These are phyloP conservation scores for Ganoderma leucocontextum DNA, from an alignment of 1,284 basidiomycete species.

Conservation along the genomic window DNA sequence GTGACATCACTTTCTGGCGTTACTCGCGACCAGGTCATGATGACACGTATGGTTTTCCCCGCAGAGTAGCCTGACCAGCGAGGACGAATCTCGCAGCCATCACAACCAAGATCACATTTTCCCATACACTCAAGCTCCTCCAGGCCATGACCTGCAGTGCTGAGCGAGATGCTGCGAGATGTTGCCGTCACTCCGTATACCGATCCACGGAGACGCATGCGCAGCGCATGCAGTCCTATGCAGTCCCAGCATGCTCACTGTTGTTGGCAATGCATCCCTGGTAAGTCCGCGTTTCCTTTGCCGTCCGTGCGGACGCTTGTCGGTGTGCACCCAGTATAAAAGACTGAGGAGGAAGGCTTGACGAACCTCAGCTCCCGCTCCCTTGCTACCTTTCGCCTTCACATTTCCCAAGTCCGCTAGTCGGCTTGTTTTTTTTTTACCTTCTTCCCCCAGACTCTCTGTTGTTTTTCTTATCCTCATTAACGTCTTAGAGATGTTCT, in stretches of 20 bases:
- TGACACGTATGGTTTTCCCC: neutral
- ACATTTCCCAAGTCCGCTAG: constrained; percentile 29
- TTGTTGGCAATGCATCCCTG: neutral
- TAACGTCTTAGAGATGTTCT: constrained; percentile 29
- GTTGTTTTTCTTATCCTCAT: constrained; percentile 13
- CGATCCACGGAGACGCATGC: neutral
- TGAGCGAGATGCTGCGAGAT: neutral
- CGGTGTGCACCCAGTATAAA: constrained; percentile 5
- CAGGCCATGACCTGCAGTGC: neutral
- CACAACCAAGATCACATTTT: neutral
- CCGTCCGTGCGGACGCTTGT: neutral
- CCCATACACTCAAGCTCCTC: neutral
- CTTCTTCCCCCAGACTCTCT: neutral
- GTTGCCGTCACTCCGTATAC: neutral
- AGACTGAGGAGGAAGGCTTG: neutral
- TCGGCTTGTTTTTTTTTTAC: constrained; percentile 23
- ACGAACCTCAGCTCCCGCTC: neutral
- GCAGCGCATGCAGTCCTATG: neutral
- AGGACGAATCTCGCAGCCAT: neutral
- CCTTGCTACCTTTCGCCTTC: constrained; percentile 23
- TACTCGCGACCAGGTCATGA: neutral
- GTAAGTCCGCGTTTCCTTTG: neutral
- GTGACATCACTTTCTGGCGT: neutral
- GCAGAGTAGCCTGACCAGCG: neutral
- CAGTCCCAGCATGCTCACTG: neutral